Evolutionary conservation across 225 moss, liverwort and hornwort species (phyloP), one percentile per base, ranked within the genome.

Genomic region (Lunularia cruciata): DNA sequence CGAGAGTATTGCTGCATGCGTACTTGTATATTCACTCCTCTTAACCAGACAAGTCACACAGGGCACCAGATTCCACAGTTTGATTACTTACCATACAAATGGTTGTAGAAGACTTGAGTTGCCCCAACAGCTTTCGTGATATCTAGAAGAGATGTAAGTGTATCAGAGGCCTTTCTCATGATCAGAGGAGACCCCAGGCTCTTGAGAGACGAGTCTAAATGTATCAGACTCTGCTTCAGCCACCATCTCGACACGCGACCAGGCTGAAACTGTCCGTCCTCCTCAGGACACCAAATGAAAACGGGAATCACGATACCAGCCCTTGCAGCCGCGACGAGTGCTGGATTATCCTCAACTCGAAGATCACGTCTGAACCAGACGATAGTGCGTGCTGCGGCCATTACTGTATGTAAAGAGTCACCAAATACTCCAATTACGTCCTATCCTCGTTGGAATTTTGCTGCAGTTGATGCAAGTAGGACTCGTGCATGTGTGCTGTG

Each of bases 321-420:
- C 81, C 96, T 81, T 3, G 98, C 89, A 60, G 93, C 98, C 54
- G 98, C 92, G 76, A 98, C 87, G 64, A 98, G 83, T 3, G 93
- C 98, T 35, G 98, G 93, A 74, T 98, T 98, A 59, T 98, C 98
- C 71, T 90, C 92, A 58, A 98, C 76, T 28, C 98, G 87, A 2
- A 98, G 93, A 81, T 98, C 98, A 66, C 98, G 90, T 63, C 98
- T 89, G 43, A 98, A 98, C 98, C 98, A 98, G 65, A 93, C 91
- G 67, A 98, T 70, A 16, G 93, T 93, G 73, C 89, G 85, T 27
- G 72, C 35, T 47, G 76, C 71, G 46, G 76, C 80, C 95, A 92
- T 92, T 62, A 5, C 27, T 38, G 9, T n/a, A 30, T 27, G 14
- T 9, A 48, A 27, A 25, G 18, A 9, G 14, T 56, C 34, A 63